These are phyloP conservation scores for Ochromonas danica DNA, from an alignment of 108 stramenopile genomes.

Conservation along the genomic window DNA sequence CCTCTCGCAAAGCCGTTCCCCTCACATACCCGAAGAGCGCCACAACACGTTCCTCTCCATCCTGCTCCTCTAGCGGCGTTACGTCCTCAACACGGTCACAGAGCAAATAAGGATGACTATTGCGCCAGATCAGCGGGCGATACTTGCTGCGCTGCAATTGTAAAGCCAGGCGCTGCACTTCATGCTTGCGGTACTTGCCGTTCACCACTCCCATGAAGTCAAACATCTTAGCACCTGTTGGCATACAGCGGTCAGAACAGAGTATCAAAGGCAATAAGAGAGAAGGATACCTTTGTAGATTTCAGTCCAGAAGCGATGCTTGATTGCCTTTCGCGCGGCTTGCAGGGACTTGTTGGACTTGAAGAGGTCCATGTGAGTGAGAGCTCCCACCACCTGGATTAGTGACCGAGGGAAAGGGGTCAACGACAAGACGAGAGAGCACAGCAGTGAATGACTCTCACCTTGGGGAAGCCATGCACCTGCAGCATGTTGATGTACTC, in stretches of 20 bases:
- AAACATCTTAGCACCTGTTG: constrained; percentile 98
- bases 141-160: constrained; percentile 86
- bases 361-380: constrained; percentile 95
- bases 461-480: constrained; percentile 95
- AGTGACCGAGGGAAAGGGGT: too few relatives aligned
- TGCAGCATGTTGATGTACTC: constrained; percentile 97
- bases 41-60: constrained; percentile 74
- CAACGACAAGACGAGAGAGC: too few relatives aligned
- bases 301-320: constrained; percentile 98
- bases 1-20: constrained; percentile 83
- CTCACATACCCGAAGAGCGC: constrained; percentile 93
- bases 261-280: not conserved
- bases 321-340: constrained; percentile 84
- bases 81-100: constrained; percentile 91
- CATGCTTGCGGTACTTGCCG: constrained; percentile 83
- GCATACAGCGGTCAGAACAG: constrained; percentile 59
- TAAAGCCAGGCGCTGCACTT: constrained; percentile 76
- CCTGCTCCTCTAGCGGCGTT: constrained; percentile 64
- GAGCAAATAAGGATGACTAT: constrained; percentile 92
- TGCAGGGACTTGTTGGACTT: constrained; percentile 79
- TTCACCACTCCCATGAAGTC: constrained; percentile 81
- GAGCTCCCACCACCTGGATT: constrained; percentile 89
- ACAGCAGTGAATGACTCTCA: too few relatives aligned
- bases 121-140: constrained; percentile 93
- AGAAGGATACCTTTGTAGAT: constrained; percentile 52